phyloP scores from a whole-genome alignment of 2,329 filamentous ascomycete species.

The Elsinoe necatrix region DNA sequence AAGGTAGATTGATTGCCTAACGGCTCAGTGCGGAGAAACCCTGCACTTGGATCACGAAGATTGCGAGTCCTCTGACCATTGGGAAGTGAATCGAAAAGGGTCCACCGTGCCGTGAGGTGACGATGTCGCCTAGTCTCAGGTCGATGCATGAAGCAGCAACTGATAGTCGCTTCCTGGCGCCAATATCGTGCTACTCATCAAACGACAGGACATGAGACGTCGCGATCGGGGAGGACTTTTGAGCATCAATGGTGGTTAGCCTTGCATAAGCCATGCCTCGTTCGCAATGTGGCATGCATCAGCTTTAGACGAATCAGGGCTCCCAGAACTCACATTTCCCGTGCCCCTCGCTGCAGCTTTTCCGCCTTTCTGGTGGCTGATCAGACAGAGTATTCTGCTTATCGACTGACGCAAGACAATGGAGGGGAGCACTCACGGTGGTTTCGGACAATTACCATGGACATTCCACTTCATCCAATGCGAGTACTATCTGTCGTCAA shows the following conservation, averaged over 20 bases:
- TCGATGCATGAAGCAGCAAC: background rate
- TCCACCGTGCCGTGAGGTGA: background rate
- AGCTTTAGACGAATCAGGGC: background rate
- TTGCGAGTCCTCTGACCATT: constrained; percentile 1
- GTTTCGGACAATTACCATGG: background rate
- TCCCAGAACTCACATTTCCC: background rate
- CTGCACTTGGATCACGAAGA: background rate
- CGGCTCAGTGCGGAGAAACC: constrained; percentile 13
- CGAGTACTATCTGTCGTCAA: background rate
- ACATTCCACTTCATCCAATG: background rate
- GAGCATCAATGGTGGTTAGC: background rate
- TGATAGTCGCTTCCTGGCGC: constrained; percentile 5
- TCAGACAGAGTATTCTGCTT: background rate
- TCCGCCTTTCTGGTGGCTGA: background rate
- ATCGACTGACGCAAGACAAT: no score
- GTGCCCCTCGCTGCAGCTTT: constrained; percentile 6
- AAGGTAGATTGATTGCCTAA: constrained; percentile 2
- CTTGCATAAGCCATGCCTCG: constrained; percentile 9
- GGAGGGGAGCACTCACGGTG: no score
- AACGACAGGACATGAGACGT: background rate
- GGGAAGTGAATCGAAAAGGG: background rate
- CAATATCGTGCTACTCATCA: background rate
- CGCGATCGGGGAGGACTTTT: background rate
- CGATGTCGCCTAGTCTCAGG: background rate
- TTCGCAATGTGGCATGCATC: constrained; percentile 7